Conservation (phyloP, 2,329 filamentous ascomycete species). For the Stenocarpella maydis region DNA sequence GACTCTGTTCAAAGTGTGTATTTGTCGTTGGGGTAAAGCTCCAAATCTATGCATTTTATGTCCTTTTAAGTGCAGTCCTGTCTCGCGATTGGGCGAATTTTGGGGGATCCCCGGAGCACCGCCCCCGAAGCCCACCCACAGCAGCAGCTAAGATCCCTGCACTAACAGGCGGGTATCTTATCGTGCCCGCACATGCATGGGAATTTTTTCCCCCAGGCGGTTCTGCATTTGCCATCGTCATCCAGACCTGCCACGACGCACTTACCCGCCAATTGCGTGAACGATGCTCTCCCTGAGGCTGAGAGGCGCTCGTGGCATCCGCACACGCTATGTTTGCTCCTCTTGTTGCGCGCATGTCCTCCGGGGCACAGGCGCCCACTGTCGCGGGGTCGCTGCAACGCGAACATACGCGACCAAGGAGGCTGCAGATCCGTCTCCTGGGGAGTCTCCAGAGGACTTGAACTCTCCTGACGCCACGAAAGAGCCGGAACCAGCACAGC, state of each 20-base stretch:
- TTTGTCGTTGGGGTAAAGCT: no score
- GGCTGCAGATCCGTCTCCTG: neutral
- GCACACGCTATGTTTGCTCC: neutral
- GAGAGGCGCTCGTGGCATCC: constrained; percentile 32
- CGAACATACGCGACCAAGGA: constrained; percentile 26
- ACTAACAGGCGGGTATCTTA: constrained; percentile 31
- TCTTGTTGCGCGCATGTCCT: constrained; percentile 24
- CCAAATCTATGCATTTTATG: no score
- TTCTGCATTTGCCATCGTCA: constrained; percentile 1
- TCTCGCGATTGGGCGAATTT: neutral
- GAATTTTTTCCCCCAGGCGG: neutral
- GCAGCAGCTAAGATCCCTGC: constrained; percentile 25
- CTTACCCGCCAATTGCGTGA: constrained; percentile 14
- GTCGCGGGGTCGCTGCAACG: neutral
- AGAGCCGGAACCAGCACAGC: neutral
- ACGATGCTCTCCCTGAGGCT: constrained; percentile 33
- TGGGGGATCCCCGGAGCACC: neutral
- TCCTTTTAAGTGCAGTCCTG: no score
- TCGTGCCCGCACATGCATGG: constrained; percentile 4
- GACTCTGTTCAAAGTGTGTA: neutral
- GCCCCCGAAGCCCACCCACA: neutral
- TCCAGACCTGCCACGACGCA: neutral
- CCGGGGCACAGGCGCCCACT: constrained; percentile 1
- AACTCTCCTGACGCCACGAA: neutral
- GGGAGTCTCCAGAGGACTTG: neutral